Percentiles rank a stretch among this genome's conserved stretches.
Evolutionary conservation across 73 alveolate species (phyloP).

Genomic region (Paramecium primaurelia): DNA sequence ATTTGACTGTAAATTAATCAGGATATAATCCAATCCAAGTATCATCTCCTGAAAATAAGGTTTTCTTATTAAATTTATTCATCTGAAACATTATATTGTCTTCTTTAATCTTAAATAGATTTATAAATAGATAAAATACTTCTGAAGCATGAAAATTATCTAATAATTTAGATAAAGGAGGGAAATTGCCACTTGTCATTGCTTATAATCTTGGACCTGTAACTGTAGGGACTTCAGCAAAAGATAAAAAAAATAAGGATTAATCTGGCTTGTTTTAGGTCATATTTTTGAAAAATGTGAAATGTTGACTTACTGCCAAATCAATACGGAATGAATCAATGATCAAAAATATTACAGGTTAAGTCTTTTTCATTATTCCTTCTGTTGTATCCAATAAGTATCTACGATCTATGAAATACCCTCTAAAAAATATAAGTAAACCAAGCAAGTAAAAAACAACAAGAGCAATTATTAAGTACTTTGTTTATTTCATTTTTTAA

Average conservation of each 20-base stretch:
- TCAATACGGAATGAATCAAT: conserved; percentile 9
- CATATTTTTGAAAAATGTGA: neutral
- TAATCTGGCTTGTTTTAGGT: neutral
- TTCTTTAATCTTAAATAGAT: neutral
- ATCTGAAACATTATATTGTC: conserved; percentile 59
- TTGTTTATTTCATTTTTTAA: neutral
- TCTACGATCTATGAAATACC: neutral
- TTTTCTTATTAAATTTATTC: conserved; percentile 1
- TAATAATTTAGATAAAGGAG: neutral
- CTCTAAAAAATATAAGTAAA: neutral
- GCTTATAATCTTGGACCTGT: neutral
- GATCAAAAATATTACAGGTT: neutral
- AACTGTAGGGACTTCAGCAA: neutral
- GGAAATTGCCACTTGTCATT: neutral
- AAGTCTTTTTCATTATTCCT: neutral
- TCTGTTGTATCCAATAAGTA: neutral
- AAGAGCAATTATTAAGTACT: neutral
- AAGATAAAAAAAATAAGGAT: neutral
- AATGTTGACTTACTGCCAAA: neutral
- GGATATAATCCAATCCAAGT: conserved; percentile 76
- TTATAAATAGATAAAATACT: neutral
- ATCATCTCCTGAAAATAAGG: conserved; percentile 77
- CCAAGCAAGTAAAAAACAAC: neutral
- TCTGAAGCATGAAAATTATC: neutral
- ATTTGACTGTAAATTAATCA: conserved; percentile 41